Evolutionary conservation across 2,329 filamentous ascomycete species (phyloP).

Genomic region (Fusarium caatingaense): DNA sequence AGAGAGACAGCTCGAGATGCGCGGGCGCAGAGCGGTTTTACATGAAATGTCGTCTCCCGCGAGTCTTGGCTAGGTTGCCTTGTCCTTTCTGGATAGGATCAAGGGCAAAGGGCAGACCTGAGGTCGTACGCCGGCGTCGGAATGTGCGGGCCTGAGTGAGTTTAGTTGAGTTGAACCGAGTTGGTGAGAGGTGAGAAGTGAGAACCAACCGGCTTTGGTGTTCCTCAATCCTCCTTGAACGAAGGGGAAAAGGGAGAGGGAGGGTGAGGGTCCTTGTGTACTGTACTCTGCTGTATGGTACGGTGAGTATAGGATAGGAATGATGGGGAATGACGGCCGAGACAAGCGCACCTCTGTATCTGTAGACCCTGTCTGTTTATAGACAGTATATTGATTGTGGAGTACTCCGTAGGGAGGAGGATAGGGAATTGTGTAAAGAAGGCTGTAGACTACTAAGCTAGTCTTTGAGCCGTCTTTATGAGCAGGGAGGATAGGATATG

Average conservation of each 20-base stretch:
- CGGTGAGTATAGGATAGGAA: conserved; percentile 25
- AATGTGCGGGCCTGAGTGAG: conserved; percentile 42
- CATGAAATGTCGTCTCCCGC: conserved; percentile 45
- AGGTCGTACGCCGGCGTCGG: conserved; percentile 42
- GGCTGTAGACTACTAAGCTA: conserved; percentile 20
- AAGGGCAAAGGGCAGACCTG: conserved; percentile 41
- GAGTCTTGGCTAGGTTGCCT: conserved; percentile 6
- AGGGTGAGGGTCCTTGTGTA: conserved; percentile 28
- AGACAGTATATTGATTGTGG: conserved; percentile 14
- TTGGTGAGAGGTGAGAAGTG: conserved; percentile 2
- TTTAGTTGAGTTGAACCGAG: neutral
- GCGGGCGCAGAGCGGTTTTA: conserved; percentile 40
- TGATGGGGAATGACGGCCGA: conserved; percentile 53
- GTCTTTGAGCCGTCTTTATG: neutral
- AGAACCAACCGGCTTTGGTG: conserved; percentile 7
- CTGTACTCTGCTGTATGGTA: neutral
- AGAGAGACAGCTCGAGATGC: conserved; percentile 23
- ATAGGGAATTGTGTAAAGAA: conserved; percentile 28
- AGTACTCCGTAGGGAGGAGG: neutral
- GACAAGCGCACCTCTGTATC: conserved; percentile 43
- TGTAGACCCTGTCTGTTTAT: neutral
- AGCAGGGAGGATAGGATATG: conserved; percentile 25
- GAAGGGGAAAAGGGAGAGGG: conserved; percentile 51
- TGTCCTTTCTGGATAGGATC: conserved; percentile 27
- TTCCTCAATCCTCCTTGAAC: conserved; percentile 38